These are phyloP conservation scores for Urostyla sp. DNA, from an alignment of 73 alveolate genomes.

Conservation along the genomic window DNA sequence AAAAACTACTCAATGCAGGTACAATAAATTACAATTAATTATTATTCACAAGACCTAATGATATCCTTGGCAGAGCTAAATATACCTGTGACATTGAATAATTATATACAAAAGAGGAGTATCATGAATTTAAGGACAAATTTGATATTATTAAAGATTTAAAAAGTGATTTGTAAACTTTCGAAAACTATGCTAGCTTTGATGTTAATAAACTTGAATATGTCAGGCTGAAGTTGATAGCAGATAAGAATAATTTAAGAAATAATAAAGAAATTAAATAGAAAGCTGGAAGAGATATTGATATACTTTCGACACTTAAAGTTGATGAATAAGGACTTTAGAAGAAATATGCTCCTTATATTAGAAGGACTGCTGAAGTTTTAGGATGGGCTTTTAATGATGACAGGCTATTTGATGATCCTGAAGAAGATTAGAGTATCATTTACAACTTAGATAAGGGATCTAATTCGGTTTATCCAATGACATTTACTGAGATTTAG, in stretches of 20 bases:
- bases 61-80: constrained; percentile 7
- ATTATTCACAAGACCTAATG: not conserved
- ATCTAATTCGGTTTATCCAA: too few species aligned
- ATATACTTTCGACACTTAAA: not conserved
- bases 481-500: too few species aligned
- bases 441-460: too few species aligned
- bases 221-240: not conserved
- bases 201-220: constrained; percentile 19
- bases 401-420: too few species aligned
- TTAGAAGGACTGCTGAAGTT: not conserved
- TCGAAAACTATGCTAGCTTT: constrained; percentile 31
- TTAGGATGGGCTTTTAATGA: too few species aligned
- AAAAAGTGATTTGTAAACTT: constrained; percentile 4
- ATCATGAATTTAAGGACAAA: constrained; percentile 3
- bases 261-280: not conserved
- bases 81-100: constrained; percentile 37
- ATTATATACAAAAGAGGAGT: constrained; percentile 23
- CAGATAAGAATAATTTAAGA: not conserved
- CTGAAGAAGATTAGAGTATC: too few species aligned
- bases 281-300: not conserved
- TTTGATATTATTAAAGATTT: constrained; percentile 10
- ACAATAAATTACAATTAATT: constrained; percentile 31
- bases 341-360: not conserved
- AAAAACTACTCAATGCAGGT: not conserved
- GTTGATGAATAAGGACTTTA: not conserved